These are phyloP conservation scores for Colletotrichum horii DNA, from an alignment of 2,329 filamentous ascomycete genomes.

Conservation along the genomic window DNA sequence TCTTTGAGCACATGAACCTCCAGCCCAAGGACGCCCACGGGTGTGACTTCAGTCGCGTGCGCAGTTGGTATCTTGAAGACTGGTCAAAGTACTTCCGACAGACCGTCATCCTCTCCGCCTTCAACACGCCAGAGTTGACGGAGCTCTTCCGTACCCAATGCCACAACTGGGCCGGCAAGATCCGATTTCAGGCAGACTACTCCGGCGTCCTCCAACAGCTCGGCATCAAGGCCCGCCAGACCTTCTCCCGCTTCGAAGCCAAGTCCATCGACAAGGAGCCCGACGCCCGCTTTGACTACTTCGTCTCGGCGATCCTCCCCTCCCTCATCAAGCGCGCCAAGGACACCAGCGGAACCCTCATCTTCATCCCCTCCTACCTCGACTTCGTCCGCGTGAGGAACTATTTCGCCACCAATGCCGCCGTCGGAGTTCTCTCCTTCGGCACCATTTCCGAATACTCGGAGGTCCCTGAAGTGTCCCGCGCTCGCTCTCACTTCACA, in stretches of 20 bases:
- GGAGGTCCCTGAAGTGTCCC: conserved; percentile 76
- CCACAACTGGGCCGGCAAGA: conserved; percentile 80
- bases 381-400: conserved; percentile 95
- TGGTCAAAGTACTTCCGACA: conserved; percentile 83
- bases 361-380: conserved; percentile 92
- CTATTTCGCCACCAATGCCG: conserved; percentile 77
- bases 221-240: conserved; percentile 77
- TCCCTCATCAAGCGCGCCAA: conserved; percentile 72
- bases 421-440: conserved; percentile 66
- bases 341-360: conserved; percentile 71
- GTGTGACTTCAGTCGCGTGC: conserved; percentile 90
- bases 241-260: conserved; percentile 85
- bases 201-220: conserved; percentile 76
- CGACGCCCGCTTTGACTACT: conserved; percentile 89
- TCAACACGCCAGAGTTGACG: conserved; percentile 87
- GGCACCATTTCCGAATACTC: conserved; percentile 91
- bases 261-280: conserved; percentile 76
- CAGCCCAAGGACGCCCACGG: conserved; percentile 90
- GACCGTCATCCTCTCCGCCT: conserved; percentile 81
- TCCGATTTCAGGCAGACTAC: conserved; percentile 75
- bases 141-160: conserved; percentile 78
- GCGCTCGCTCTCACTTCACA: conserved; percentile 87
- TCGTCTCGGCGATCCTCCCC: conserved; percentile 81
- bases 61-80: conserved; percentile 91
- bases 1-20: conserved; percentile 89